These are phyloP conservation scores for Cucurbita maxima DNA, from an alignment of 306 rosid genomes.

Conservation along the genomic window DNA sequence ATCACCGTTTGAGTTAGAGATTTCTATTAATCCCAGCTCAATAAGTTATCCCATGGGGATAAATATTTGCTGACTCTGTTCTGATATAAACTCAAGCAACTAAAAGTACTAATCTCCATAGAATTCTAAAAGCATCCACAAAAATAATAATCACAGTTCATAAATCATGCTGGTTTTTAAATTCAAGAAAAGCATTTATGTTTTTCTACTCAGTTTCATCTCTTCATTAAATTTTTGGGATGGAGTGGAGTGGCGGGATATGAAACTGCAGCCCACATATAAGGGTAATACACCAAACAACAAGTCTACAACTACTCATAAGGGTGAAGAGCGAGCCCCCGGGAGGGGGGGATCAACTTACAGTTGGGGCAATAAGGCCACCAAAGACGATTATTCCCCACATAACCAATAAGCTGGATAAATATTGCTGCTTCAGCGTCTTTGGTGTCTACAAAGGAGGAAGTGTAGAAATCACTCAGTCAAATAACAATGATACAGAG, in stretches of 20 bases:
- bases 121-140: not conserved
- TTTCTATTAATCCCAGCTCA: not conserved
- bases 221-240: not conserved
- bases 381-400: constrained; percentile 74
- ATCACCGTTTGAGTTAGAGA: not conserved
- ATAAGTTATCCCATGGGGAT: not conserved
- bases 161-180: not conserved
- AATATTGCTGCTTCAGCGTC: constrained; percentile 72
- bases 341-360: constrained; percentile 18
- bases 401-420: constrained; percentile 50
- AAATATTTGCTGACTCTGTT: not conserved
- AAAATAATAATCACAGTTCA: not conserved
- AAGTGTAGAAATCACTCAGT: not conserved
- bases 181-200: not conserved
- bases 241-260: not conserved
- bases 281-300: not conserved
- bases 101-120: not conserved
- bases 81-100: not conserved
- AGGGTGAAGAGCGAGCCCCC: not conserved
- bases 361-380: constrained; percentile 83
- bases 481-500: not conserved
- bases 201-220: not conserved
- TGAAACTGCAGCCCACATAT: not conserved
- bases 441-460: constrained; percentile 41
- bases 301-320: not conserved